These are phyloP conservation scores for Alternaria ethzedia DNA, from an alignment of 2,329 filamentous ascomycete species.

Conservation along the genomic window DNA sequence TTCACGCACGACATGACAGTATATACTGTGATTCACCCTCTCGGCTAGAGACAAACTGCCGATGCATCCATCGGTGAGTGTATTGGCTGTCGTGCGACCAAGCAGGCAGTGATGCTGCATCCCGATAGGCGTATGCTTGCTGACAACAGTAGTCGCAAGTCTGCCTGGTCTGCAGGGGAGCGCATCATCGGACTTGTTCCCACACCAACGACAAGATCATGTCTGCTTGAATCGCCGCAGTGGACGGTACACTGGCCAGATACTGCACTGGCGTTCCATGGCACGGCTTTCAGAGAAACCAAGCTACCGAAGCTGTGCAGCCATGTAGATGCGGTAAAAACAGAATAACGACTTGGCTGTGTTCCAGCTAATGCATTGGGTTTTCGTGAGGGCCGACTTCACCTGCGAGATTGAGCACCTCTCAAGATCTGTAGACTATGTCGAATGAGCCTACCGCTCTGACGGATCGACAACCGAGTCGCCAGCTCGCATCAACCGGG, in stretches of 20 bases:
- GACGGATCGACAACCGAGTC: not conserved
- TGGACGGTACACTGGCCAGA: not conserved
- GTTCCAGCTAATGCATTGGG: not conserved
- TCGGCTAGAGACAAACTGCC: conserved; percentile 9
- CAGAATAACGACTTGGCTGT: not conserved
- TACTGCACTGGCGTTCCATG: conserved; percentile 4
- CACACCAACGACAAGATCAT: conserved; percentile 9
- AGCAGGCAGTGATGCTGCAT: conserved; percentile 4
- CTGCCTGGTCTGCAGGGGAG: not conserved
- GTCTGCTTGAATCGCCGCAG: conserved; percentile 13
- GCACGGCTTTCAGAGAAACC: not conserved
- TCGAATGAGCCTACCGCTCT: not conserved
- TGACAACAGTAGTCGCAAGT: conserved; percentile 3
- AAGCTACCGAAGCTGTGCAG: not conserved
- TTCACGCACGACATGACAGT: not conserved
- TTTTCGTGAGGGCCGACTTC: not conserved
- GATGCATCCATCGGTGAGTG: conserved; percentile 2
- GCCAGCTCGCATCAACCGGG: not conserved
- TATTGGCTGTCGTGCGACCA: conserved; percentile 18
- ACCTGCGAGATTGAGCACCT: conserved; percentile 7
- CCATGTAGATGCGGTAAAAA: not conserved
- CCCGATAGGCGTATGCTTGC: conserved; percentile 8
- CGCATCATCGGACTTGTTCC: conserved; percentile 18
- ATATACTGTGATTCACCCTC: not conserved
- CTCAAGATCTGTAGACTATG: not conserved